Base-by-base conservation (phyloP, 2,329 filamentous ascomycete species). In the Stachybotrys elegans region DNA sequence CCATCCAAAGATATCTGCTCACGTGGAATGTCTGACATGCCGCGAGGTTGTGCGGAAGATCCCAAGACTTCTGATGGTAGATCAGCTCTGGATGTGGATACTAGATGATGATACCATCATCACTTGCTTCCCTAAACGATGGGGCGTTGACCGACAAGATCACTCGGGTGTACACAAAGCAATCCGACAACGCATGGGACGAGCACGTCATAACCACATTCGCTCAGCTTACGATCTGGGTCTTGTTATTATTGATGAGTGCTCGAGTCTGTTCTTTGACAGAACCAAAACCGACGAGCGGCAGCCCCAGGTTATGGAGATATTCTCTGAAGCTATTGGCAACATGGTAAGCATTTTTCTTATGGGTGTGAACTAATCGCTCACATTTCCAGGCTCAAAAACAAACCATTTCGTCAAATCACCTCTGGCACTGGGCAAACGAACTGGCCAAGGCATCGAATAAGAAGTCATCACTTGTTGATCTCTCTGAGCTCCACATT, bases 31-130 rank as follows among this genome's bases (percentile, higher is more conserved):
- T 17, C 22, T 16, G 22, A 40, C 22, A 13, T 42, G 39, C 17
- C 20, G 23, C 29, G 27, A 42, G 13, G 39, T 42, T 35, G 42
- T 47, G 21, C 34, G 27, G 25, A 35, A 27, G 16, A 35, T 40
- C 13, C 44, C 45, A 1, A 52, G 57, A 2, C 44, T 70, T 3
- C 47, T 70, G 6, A 71, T 71, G 68, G 66, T 70, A 1, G 68
- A 71, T 29, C 67, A 71, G 42, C 57, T 71, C 0, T 71, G 68
- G 68, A 59, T 71, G 57, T 71, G 66, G 66, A 58, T 71, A 20
- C 47, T 70, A 1, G 67, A 67, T 36, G 58, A 58, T 22, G 34
- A 21, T 52, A 59, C 45, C 44, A 59, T 70, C 20, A 59, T 70
- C 11, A 66, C 66, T 1, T 66, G 56, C 41, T 70, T 70, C 32